Evolutionary conservation across 257 asterid species (phyloP).

Genomic region (Anisodus tanguticus): DNA sequence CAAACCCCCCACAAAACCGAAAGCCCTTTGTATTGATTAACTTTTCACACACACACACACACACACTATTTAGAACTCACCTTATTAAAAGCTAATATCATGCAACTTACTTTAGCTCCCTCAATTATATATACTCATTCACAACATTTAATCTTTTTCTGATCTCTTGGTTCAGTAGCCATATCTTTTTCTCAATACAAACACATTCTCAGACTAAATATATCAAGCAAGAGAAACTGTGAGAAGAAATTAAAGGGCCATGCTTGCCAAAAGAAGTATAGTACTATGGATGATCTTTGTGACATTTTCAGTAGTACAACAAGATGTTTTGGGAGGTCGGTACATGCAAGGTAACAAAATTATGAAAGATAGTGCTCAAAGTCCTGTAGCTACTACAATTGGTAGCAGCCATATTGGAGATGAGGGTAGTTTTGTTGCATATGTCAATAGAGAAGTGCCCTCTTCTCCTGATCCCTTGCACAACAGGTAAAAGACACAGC

Average conservation of each 20-base stretch:
- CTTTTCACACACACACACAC: slow-evolving; percentile 21
- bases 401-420: background rate
- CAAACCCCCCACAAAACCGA: background rate
- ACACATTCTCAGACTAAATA: background rate
- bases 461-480: slow-evolving; percentile 55
- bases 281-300: slow-evolving; percentile 29
- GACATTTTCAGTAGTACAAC: slow-evolving; percentile 31
- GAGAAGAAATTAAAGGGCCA: slow-evolving; percentile 20
- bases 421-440: slow-evolving; percentile 42
- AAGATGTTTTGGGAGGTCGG: slow-evolving; percentile 44
- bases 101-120: background rate
- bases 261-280: slow-evolving; percentile 31
- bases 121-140: slow-evolving; percentile 19
- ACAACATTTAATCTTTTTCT: background rate
- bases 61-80: background rate
- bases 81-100: background rate
- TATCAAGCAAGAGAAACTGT: slow-evolving; percentile 3
- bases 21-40: slow-evolving; percentile 14
- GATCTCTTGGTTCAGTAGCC: background rate
- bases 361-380: slow-evolving; percentile 14
- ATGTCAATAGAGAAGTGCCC: slow-evolving; percentile 48
- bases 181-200: slow-evolving; percentile 3
- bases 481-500: slow-evolving; percentile 29
- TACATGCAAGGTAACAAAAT: background rate
- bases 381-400: background rate